phyloP scores from a whole-genome alignment of 2,329 filamentous ascomycete species.

The Fusarium sp. region DNA sequence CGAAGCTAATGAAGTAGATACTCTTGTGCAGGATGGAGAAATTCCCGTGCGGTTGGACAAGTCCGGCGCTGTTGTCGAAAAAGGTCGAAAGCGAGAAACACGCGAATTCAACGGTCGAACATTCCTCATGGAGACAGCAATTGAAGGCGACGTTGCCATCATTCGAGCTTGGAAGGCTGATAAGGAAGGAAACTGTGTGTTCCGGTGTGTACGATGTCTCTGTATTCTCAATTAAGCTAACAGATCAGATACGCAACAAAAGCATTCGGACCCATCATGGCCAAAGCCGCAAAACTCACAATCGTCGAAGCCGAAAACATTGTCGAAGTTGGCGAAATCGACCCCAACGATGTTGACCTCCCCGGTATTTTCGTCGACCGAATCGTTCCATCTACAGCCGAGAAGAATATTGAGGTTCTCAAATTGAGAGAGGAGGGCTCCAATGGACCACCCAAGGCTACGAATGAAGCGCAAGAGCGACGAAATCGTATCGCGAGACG shows the following conservation, averaged over 20 bases:
- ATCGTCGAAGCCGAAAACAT: slow-evolving; percentile 91
- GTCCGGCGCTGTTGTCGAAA: slow-evolving; percentile 71
- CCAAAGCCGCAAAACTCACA: slow-evolving; percentile 80
- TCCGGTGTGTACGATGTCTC: slow-evolving; percentile 63
- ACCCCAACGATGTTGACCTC: slow-evolving; percentile 80
- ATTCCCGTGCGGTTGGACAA: slow-evolving; percentile 73
- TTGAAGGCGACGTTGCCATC: slow-evolving; percentile 82
- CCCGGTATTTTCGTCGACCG: slow-evolving; percentile 87
- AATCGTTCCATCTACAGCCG: slow-evolving; percentile 78
- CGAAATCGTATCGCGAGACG: slow-evolving; percentile 80
- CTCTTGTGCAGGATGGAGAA: slow-evolving; percentile 75
- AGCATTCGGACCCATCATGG: slow-evolving; percentile 81
- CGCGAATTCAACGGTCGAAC: slow-evolving; percentile 78
- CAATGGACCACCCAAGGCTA: slow-evolving; percentile 55
- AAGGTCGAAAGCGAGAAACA: slow-evolving; percentile 75
- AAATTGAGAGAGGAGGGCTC: slow-evolving; percentile 65
- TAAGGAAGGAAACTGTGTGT: slow-evolving; percentile 82
- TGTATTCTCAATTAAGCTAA: neutral
- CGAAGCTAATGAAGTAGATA: slow-evolving; percentile 58
- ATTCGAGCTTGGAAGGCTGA: slow-evolving; percentile 82
- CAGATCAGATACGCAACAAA: slow-evolving; percentile 74
- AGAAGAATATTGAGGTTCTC: slow-evolving; percentile 79
- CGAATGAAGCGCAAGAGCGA: slow-evolving; percentile 63
- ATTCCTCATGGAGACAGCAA: slow-evolving; percentile 82
- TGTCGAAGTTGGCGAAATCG: slow-evolving; percentile 78